A percentile compares a stretch with the other conserved stretches of the same genome.
phyloP scores from a whole-genome alignment of 2,329 filamentous ascomycete genomes.

The Coleophoma cylindrospora region DNA sequence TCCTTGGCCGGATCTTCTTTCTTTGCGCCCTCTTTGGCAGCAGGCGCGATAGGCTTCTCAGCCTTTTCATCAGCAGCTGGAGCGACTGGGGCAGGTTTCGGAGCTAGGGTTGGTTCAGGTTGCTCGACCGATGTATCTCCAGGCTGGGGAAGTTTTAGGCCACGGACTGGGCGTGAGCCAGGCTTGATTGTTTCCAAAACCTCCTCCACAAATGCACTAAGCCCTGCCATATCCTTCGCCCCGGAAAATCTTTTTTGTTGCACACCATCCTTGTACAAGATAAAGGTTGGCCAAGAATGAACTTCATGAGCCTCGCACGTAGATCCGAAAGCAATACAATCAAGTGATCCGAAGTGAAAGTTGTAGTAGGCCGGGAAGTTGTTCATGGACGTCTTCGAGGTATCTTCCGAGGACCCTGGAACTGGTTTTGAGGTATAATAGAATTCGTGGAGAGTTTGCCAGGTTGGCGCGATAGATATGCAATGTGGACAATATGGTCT shows the following conservation, averaged over 20 bases:
- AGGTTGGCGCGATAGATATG: conserved; percentile 66
- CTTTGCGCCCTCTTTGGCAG: conserved; percentile 17
- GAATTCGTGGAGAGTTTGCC: conserved; percentile 91
- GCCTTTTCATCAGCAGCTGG: not conserved
- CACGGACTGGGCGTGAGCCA: conserved; percentile 63
- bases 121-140: conserved; percentile 45
- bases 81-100: conserved; percentile 18
- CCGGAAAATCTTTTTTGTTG: conserved; percentile 59
- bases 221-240: conserved; percentile 56
- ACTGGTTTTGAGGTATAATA: conserved; percentile 75
- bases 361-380: conserved; percentile 78
- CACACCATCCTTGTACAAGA: conserved; percentile 76
- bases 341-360: conserved; percentile 80
- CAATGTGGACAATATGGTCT: conserved; percentile 27
- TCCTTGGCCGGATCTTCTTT: conserved; percentile 7
- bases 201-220: conserved; percentile 71
- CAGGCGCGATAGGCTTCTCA: not conserved
- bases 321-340: conserved; percentile 81
- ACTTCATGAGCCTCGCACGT: conserved; percentile 68
- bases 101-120: conserved; percentile 15
- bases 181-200: conserved; percentile 74
- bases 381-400: conserved; percentile 40
- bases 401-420: conserved; percentile 24
- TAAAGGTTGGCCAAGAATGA: conserved; percentile 68
- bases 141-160: conserved; percentile 59